Base-by-base conservation (phyloP, 2,329 filamentous ascomycete genomes). In the Cercospora nicotianae region DNA sequence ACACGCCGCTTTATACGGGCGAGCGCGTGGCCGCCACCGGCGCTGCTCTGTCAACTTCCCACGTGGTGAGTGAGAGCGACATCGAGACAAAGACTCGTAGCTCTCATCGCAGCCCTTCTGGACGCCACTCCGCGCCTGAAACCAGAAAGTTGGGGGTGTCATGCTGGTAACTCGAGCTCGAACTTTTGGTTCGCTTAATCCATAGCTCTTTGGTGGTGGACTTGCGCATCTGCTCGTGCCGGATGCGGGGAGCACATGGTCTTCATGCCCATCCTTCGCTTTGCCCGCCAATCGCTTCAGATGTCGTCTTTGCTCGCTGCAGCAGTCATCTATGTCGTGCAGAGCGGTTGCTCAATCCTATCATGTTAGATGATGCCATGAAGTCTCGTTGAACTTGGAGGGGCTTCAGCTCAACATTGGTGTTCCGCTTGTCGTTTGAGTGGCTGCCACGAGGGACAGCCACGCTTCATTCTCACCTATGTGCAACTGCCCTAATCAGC, bases 391-490 rank as follows among this genome's bases (percentile, higher is more conserved):
- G 48, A 13, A 16, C 12, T 53, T 13, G 20, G 23, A 53, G 13
- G 6, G 13, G 10, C n/a, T 48, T 23, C 48, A 16, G 20, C 48
- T 53, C 48, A 28, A 28, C 5, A 7, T 53, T 53, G 48, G 23
- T 53, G 48, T 23, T 8, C 23, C 48, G 5, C 12, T 53, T 28
- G 48, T 33, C 7, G 55, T 16, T 36, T 58, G 28, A 58, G 55
- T 58, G 55, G 55, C 28, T 58, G 55, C 55, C 55, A 28, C 48
- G 48, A 28, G 55, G 13, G 28, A 20, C 28, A 31, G 55, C 55
- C 55, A 58, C 55, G 55, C 55, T 58, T 31, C 13, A 33, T 57
- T 57, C 55, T 58, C 55, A 58, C 55, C 55, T 58, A 58, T 58
- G 55, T 58, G 55, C 55, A 58, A 31, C 36, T 33, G 16, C 55